Evolutionary conservation across 1,284 basidiomycete genomes (phyloP).

Genomic region (Ustilago crameri): DNA sequence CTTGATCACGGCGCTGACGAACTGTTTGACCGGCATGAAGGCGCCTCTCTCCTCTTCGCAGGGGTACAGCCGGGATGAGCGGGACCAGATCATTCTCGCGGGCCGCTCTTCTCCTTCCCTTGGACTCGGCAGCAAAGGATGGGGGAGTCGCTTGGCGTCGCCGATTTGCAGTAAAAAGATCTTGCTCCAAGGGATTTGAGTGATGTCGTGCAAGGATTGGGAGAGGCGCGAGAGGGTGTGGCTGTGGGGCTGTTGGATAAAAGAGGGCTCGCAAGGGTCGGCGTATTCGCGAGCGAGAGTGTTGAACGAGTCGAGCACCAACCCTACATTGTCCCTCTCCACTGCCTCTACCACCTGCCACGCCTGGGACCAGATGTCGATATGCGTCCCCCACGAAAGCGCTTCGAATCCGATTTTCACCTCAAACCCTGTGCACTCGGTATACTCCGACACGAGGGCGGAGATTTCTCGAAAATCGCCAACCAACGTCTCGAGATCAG

Average conservation of each 20-base stretch:
- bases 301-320: constrained; percentile 69
- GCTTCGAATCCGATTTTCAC: constrained; percentile 43
- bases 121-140: constrained; percentile 38
- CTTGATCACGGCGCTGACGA: constrained; percentile 55
- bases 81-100: constrained; percentile 66
- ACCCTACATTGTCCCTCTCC: constrained; percentile 63
- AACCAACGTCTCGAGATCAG: constrained; percentile 6
- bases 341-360: constrained; percentile 59
- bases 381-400: constrained; percentile 47
- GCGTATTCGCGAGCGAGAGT: constrained; percentile 67
- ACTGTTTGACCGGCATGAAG: constrained; percentile 66
- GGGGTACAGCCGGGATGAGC: constrained; percentile 66
- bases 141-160: constrained; percentile 17
- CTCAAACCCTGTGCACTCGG: neutral
- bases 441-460: constrained; percentile 9
- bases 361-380: constrained; percentile 63
- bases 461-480: constrained; percentile 22
- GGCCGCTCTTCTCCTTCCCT: constrained; percentile 60
- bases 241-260: constrained; percentile 20
- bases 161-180: constrained; percentile 44
- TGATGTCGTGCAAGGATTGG: too few relatives aligned
- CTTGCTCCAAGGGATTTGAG: constrained; percentile 11
- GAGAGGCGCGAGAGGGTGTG: neutral
- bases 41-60: constrained; percentile 63
- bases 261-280: constrained; percentile 32